Evolutionary conservation across 2,329 filamentous ascomycete genomes (phyloP).

Genomic region (Calonectria leucothoes): DNA sequence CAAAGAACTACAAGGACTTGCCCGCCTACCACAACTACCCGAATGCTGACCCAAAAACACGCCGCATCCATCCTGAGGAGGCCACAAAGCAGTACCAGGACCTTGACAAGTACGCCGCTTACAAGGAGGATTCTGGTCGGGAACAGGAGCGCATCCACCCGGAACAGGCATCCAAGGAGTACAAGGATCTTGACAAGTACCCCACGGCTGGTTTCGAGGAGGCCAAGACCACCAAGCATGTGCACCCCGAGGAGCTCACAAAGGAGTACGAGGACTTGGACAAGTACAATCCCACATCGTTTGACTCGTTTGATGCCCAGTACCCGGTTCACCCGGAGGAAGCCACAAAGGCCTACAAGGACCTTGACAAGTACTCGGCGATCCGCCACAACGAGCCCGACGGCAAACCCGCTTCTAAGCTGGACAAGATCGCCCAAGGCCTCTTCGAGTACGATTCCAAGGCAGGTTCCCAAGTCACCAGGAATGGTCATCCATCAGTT

Average conservation of each 20-base stretch:
- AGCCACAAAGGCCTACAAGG: slow-evolving; percentile 52
- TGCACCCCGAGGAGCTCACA: slow-evolving; percentile 53
- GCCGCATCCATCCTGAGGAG: slow-evolving; percentile 47
- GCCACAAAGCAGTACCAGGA: slow-evolving; percentile 52
- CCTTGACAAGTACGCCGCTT: slow-evolving; percentile 47
- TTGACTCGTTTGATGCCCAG: slow-evolving; percentile 41
- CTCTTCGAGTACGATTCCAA: slow-evolving; percentile 54
- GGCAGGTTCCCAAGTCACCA: slow-evolving; percentile 38
- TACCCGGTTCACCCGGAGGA: slow-evolving; percentile 49
- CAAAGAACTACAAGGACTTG: slow-evolving; percentile 47
- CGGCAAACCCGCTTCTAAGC: slow-evolving; percentile 40
- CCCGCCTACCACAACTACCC: slow-evolving; percentile 39
- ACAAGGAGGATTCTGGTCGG: slow-evolving; percentile 39
- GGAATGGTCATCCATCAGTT: slow-evolving; percentile 38
- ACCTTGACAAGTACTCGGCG: slow-evolving; percentile 53
- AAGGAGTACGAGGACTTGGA: slow-evolving; percentile 56
- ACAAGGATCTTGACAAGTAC: slow-evolving; percentile 49
- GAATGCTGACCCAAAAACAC: slow-evolving; percentile 37
- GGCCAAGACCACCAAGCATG: slow-evolving; percentile 34
- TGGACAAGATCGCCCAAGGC: slow-evolving; percentile 48
- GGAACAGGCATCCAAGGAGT: slow-evolving; percentile 47
- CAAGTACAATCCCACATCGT: slow-evolving; percentile 50
- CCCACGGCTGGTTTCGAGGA: slow-evolving; percentile 46
- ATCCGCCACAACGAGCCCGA: slow-evolving; percentile 51
- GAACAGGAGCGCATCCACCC: slow-evolving; percentile 40